Evolutionary conservation across 2,329 filamentous ascomycete species (phyloP), one percentile per base, ranked within the genome.

Genomic region (Aspergillus sp.): DNA sequence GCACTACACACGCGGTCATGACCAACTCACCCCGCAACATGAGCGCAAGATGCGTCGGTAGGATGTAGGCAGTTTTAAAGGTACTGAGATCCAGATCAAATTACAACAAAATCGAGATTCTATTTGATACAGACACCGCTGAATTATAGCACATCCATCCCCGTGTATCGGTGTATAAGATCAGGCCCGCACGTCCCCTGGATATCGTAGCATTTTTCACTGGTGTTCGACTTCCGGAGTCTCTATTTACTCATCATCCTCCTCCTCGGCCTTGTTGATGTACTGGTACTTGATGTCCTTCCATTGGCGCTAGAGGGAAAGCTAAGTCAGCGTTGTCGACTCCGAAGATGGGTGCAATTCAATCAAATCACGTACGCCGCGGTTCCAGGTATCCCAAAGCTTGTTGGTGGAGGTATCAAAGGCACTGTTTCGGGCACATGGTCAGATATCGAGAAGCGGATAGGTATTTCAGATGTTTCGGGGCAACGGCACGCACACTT

Each of bases 211-310:
- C 59, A 65, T 68, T 57, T 57, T 66, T 60, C 56, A 62, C 55
- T 51, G 51, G 38, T 47, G 43, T 51, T 56, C 54, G 47, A 57
- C 64, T 62, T 62, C 64, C 55, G 53, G 58, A 52, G 57, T 63
- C 62, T 45, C 56, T 52, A 60, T 72, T 73, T 76, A 74, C 66
- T 78, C 73, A 47, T 79, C 80, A 63, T 89, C 88, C 66, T 89
- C 86, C 68, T 88, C 88, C 67, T 91, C 74, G 60, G 83, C 86
- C 63, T 84, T 84, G 81, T 91, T 82, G 74, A 96, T 80, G 81
- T 97, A 99, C 81, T 86, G 89, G 80, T 89, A 83, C 83, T 96
- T 94, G 84, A 99, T 97, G 80, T 99, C 95, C 87, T 97, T 97
- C 95, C 95, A 98, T 96, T 97, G 94, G 76, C 94, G 92, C 94